phyloP scores from a whole-genome alignment of 352 stramenopile species.

The Phytophthora hibernalis region DNA sequence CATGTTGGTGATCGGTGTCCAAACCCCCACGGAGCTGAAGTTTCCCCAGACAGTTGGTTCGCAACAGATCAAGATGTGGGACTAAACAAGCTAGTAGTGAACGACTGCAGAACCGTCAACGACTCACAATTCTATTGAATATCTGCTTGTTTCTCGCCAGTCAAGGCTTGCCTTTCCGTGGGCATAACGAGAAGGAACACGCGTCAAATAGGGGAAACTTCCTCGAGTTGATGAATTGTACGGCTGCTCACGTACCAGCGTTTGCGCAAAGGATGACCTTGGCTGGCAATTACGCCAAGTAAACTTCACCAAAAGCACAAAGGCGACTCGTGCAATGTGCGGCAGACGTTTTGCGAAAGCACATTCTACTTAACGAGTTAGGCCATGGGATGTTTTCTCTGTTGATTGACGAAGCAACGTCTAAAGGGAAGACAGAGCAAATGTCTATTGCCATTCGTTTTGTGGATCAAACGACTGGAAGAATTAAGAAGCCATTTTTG shows the following conservation, averaged over 20 bases:
- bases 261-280: not conserved
- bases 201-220: not conserved
- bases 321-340: not conserved
- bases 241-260: not conserved
- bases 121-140: not conserved
- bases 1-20: not conserved
- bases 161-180: conserved; percentile 6
- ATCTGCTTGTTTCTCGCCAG: conserved; percentile 11
- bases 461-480: not conserved
- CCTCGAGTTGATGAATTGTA: not conserved
- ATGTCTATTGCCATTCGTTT: conserved; percentile 5
- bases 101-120: not conserved
- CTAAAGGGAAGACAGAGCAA: not conserved
- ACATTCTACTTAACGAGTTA: not conserved
- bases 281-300: not conserved
- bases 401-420: not conserved
- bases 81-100: not conserved
- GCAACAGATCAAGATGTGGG: no score
- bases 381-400: not conserved
- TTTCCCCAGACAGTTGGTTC: no score
- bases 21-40: not conserved
- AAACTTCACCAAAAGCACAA: not conserved
- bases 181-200: conserved; percentile 5
- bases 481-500: not conserved
- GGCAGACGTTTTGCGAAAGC: not conserved